phyloP scores from a whole-genome alignment of 805 yeast species.

The Pichia eremophila region DNA sequence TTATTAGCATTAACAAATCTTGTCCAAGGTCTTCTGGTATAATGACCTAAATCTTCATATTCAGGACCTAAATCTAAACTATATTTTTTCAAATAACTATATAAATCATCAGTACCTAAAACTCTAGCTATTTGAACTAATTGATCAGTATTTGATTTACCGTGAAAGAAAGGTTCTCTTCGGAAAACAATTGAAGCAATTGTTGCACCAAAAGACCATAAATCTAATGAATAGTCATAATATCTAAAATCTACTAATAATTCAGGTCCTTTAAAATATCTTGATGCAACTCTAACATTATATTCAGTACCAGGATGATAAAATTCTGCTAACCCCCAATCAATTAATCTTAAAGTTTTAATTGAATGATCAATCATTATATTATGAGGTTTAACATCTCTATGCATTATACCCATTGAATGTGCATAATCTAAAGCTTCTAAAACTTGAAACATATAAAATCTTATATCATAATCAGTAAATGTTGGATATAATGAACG shows the following conservation, averaged over 20 bases:
- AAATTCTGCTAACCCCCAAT: constrained; percentile 93
- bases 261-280: constrained; percentile 91
- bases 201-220: constrained; percentile 92
- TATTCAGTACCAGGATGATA: constrained; percentile 85
- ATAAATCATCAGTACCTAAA: constrained; percentile 71
- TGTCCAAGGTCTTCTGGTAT: constrained; percentile 58
- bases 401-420: constrained; percentile 89
- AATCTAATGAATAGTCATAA: constrained; percentile 81
- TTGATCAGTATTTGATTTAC: constrained; percentile 85
- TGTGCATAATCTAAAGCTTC: constrained; percentile 82
- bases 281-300: constrained; percentile 85
- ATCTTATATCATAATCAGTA: constrained; percentile 64
- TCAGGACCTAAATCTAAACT: constrained; percentile 63
- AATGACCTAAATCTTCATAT: constrained; percentile 63
- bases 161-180: constrained; percentile 88
- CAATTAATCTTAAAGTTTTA: constrained; percentile 62
- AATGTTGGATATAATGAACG: constrained; percentile 78
- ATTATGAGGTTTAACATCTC: constrained; percentile 91
- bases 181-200: constrained; percentile 81
- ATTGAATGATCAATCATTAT: constrained; percentile 79
- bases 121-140: constrained; percentile 83
- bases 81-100: constrained; percentile 59
- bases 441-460: constrained; percentile 73
- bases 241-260: constrained; percentile 70
- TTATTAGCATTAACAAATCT: constrained; percentile 50